Base-by-base conservation (phyloP, 306 rosid species). In the Lagenaria siceraria region DNA sequence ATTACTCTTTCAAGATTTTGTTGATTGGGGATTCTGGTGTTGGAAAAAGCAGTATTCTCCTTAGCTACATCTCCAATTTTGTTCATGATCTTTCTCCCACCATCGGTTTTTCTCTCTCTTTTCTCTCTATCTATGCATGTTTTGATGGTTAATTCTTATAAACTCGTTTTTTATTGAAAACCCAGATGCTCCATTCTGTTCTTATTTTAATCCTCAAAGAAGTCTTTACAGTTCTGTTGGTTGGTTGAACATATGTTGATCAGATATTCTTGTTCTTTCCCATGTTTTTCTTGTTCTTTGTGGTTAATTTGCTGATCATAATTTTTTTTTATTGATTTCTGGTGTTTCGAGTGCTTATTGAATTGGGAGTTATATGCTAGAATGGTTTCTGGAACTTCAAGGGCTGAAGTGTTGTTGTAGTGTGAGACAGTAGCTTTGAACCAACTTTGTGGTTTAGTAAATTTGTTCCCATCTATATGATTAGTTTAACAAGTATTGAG, bases 21-120 rank as follows among this genome's bases (percentile, higher is more conserved):
- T 55, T 95, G 92, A 81, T 88, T 14, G 99, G 99, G 70, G 99
- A 95, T 83, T 95, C 97, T 83, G 97, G 97, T 61, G 99, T 95
- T 80, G 99, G 99, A 70, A 95, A 95, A 84, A 95, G 99, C 82
- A 88, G 97, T 79, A 91, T 95, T 78, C 91, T 95, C 54, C 93
- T 92, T 77, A 92, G 88, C 81, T 95, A 92, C 84, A 92, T 90
- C 71, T 89, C 96, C 80, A 84, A 87, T 68, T 87, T 88, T 71
- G 77, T 89, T 81, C 85, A 85, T 11, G 83, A 92, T 22, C 87
- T 90, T 40, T 88, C 97, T 19, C 97, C 99, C 51, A 95, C 99
- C 11, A 81, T 95, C 56, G 99, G 99, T 95, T 38, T 71, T 27
- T 38, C 14, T 27, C 79, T 19, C 15, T 40, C 74, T 62, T 36